Evolutionary conservation across 2,329 filamentous ascomycete species (phyloP).

Genomic region (Colletotrichum tofieldiae): DNA sequence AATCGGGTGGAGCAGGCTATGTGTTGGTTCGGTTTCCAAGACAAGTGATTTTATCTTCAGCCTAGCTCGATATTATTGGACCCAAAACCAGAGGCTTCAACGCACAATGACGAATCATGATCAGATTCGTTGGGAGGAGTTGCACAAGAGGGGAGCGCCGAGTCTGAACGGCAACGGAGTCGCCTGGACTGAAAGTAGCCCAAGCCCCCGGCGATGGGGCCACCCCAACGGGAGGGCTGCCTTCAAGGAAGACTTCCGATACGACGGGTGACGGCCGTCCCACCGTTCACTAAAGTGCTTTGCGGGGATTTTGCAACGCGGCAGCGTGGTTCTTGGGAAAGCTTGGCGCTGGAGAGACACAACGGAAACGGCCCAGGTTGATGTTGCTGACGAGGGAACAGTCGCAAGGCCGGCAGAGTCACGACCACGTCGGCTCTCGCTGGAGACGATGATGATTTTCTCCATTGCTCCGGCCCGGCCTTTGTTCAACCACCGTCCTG

Average conservation of each 20-base stretch:
- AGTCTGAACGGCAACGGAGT: slow-evolving; percentile 15
- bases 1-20: background rate
- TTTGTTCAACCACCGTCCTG: background rate
- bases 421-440: background rate
- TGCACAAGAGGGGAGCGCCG: slow-evolving; percentile 10
- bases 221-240: slow-evolving; percentile 15
- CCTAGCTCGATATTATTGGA: background rate
- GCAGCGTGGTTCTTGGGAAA: slow-evolving; percentile 29
- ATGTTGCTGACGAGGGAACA: slow-evolving; percentile 9
- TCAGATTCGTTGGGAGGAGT: slow-evolving; percentile 8
- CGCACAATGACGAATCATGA: slow-evolving; percentile 28
- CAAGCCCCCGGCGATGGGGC: background rate
- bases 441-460: background rate
- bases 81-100: background rate
- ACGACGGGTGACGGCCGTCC: slow-evolving; percentile 28
- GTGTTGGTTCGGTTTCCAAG: background rate
- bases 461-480: background rate
- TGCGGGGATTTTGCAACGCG: slow-evolving; percentile 21
- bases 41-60: background rate
- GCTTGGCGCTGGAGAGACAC: slow-evolving; percentile 32
- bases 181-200: slow-evolving; percentile 27
- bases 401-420: background rate
- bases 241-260: slow-evolving; percentile 41
- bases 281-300: slow-evolving; percentile 31
- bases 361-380: background rate